Conservation (phyloP, 306 rosid genomes). For the Inga laurina region DNA sequence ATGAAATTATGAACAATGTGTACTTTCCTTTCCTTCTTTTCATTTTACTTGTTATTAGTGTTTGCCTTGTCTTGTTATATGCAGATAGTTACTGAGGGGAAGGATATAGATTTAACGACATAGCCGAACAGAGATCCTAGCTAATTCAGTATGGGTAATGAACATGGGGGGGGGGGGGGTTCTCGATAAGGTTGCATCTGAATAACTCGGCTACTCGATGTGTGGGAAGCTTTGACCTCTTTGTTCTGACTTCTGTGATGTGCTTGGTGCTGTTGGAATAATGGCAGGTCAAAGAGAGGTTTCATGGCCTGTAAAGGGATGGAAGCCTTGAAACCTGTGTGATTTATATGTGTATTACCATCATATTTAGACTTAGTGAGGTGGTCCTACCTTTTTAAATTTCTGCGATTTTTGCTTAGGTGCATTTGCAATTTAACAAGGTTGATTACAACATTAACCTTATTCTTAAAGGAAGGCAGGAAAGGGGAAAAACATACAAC, state of each 20-base stretch:
- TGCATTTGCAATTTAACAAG: neutral
- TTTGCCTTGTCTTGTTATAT: neutral
- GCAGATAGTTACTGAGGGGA: neutral
- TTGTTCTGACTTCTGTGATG: neutral
- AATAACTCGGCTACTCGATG: neutral
- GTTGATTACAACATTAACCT: neutral
- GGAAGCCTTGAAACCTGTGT: neutral
- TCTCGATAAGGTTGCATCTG: neutral
- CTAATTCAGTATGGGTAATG: neutral
- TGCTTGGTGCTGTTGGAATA: conserved; percentile 1
- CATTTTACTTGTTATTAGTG: neutral
- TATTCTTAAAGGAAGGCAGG: conserved; percentile 7
- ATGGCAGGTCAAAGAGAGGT: neutral
- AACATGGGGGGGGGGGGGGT: neutral
- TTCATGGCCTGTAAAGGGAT: neutral
- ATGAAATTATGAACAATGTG: neutral
- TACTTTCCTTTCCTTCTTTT: neutral
- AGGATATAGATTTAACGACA: conserved; percentile 11
- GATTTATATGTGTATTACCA: neutral
- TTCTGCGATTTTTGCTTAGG: neutral
- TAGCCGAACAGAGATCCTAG: neutral
- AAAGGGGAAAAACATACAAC: neutral
- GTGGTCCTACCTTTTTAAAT: conserved; percentile 9
- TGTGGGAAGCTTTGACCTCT: neutral
- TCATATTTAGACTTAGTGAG: neutral